Evolutionary conservation across 345 rosid genomes (phyloP).

Genomic region (Stellera chamaejasme): DNA sequence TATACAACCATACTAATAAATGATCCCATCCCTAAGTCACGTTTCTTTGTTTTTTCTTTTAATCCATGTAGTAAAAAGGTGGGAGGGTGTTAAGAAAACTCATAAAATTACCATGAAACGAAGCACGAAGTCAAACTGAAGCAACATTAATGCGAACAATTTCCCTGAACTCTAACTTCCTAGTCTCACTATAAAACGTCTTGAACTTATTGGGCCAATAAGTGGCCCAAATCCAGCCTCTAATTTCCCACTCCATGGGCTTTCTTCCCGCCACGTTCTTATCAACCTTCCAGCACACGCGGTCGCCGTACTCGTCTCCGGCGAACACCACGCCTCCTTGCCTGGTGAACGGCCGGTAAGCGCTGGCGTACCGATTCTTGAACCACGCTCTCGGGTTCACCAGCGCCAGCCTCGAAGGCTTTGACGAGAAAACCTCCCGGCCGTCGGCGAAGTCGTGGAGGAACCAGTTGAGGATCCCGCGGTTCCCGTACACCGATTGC

Average conservation of each 20-base stretch:
- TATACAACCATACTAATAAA: too few relatives aligned
- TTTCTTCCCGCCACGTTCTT: slow-evolving; percentile 37
- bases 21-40: too few relatives aligned
- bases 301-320: slow-evolving; percentile 69
- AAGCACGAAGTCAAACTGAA: slow-evolving; percentile 7
- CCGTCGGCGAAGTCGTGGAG: slow-evolving; percentile 80
- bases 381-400: slow-evolving; percentile 80
- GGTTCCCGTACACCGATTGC: slow-evolving; percentile 57
- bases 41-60: too few relatives aligned
- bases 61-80: too few relatives aligned
- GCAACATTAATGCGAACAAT: slow-evolving; percentile 41
- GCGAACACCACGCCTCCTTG: slow-evolving; percentile 89
- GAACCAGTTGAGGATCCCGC: slow-evolving; percentile 64
- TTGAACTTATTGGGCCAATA: slow-evolving; percentile 88
- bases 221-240: slow-evolving; percentile 81
- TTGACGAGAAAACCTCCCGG: slow-evolving; percentile 69
- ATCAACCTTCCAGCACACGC: slow-evolving; percentile 67
- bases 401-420: slow-evolving; percentile 54
- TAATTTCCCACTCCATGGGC: slow-evolving; percentile 73
- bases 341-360: slow-evolving; percentile 61
- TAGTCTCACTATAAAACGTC: slow-evolving; percentile 62
- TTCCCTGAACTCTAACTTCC: slow-evolving; percentile 72
- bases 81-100: too few relatives aligned
- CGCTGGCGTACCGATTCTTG: slow-evolving; percentile 58
- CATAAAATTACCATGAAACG: too few relatives aligned